Evolutionary conservation across 2,329 filamentous ascomycete species (phyloP).

Genomic region (Botrytis sinoallii): DNA sequence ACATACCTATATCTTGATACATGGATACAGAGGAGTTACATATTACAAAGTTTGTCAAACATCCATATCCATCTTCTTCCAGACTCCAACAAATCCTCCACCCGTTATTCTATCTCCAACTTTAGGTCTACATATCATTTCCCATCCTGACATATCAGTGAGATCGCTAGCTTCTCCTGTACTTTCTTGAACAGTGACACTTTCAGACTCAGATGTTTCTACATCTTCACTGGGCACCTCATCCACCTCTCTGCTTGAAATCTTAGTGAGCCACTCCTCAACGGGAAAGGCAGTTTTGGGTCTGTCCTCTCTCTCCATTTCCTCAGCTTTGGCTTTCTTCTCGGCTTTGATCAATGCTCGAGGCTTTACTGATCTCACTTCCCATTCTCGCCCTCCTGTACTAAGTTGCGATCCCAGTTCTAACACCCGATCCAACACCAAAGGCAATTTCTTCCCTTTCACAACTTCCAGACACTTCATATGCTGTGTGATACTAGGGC

Average conservation of each 20-base stretch:
- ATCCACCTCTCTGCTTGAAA: background rate
- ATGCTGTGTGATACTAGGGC: conserved; percentile 76
- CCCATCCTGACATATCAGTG: conserved; percentile 35
- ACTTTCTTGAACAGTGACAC: background rate
- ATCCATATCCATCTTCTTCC: conserved; percentile 26
- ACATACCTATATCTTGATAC: background rate
- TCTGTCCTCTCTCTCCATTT: background rate
- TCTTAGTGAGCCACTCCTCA: background rate
- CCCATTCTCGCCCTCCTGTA: conserved; percentile 59
- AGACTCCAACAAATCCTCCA: conserved; percentile 52
- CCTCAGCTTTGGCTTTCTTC: conserved; percentile 20
- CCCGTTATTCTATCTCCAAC: conserved; percentile 46
- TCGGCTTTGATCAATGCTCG: conserved; percentile 31
- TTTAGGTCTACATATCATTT: conserved; percentile 52
- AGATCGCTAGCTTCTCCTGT: background rate
- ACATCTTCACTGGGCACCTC: background rate
- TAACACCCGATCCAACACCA: conserved; percentile 55
- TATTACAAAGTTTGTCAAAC: background rate
- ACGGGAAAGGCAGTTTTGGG: background rate
- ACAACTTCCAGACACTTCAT: conserved; percentile 58
- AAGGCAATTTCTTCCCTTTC: conserved; percentile 51
- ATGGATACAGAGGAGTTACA: background rate
- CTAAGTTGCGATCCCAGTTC: conserved; percentile 53
- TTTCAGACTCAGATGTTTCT: background rate
- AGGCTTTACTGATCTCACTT: conserved; percentile 50